Conservation (phyloP, 371 early-diverging fungal species). For the Rhizopus microsporus region DNA sequence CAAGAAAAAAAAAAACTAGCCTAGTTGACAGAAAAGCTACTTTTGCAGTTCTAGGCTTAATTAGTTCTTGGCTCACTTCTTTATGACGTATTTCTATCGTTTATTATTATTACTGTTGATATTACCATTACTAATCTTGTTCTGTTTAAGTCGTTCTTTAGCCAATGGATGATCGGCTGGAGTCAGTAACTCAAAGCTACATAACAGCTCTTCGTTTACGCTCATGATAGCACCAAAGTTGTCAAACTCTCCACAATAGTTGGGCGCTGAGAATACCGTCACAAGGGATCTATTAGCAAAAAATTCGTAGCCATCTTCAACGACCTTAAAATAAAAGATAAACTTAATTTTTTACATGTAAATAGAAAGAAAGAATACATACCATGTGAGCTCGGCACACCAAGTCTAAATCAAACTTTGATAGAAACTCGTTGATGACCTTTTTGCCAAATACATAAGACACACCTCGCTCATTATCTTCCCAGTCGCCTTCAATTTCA, state of each 20-base stretch:
- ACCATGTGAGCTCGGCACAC: constrained; percentile 93
- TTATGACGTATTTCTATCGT: neutral
- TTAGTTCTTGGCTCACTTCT: neutral
- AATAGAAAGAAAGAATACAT: neutral
- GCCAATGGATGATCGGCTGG: constrained; percentile 36
- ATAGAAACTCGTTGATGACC: constrained; percentile 83
- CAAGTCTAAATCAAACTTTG: constrained; percentile 83
- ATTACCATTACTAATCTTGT: constrained; percentile 7
- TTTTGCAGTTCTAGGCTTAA: neutral
- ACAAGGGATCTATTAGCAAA: constrained; percentile 91
- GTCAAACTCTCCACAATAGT: constrained; percentile 98
- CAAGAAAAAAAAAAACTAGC: no score
- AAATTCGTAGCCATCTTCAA: constrained; percentile 97
- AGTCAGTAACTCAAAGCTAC: constrained; percentile 70
- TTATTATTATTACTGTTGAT: constrained; percentile 1
- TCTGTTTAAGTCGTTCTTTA: constrained; percentile 27
- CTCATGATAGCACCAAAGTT: constrained; percentile 95
- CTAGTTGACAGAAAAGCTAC: neutral
- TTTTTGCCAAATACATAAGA: constrained; percentile 88
- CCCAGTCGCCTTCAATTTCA: constrained; percentile 78
- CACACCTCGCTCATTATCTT: constrained; percentile 96
- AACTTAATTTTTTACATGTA: neutral
- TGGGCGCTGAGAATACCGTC: constrained; percentile 96
- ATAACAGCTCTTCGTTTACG: constrained; percentile 90
- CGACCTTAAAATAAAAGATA: constrained; percentile 1